phyloP scores from a whole-genome alignment of 2,329 filamentous ascomycete species.

The Tolypocladium ophioglossoides region DNA sequence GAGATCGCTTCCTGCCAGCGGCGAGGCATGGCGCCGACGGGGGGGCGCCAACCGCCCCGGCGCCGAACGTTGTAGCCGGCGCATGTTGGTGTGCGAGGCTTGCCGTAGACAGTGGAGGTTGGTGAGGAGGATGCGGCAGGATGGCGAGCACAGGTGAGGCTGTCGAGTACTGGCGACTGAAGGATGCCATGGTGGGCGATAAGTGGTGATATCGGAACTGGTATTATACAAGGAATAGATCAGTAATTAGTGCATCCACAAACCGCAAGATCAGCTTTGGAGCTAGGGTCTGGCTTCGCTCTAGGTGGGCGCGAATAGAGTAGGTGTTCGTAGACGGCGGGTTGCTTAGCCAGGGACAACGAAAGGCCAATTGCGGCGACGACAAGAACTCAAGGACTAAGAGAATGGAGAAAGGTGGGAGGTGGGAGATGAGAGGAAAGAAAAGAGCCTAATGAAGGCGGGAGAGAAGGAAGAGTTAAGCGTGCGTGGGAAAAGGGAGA shows the following conservation, averaged over 20 bases:
- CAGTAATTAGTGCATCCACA: conserved; percentile 21
- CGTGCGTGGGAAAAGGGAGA: not conserved
- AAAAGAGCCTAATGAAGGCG: not conserved
- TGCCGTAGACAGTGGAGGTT: conserved; percentile 19
- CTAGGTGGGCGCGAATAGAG: not conserved
- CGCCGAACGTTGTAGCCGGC: conserved; percentile 13
- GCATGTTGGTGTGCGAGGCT: conserved; percentile 16
- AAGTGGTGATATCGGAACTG: conserved; percentile 6
- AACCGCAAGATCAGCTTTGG: conserved; percentile 11
- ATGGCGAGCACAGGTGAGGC: conserved; percentile 35
- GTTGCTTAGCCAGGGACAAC: not conserved
- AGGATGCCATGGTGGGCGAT: conserved; percentile 29
- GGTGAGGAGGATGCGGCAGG: conserved; percentile 21
- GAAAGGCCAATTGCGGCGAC: not conserved
- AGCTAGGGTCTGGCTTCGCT: not conserved
- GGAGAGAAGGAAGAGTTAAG: not conserved
- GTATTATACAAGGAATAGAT: conserved; percentile 9
- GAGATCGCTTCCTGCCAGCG: conserved; percentile 61
- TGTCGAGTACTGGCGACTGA: conserved; percentile 28
- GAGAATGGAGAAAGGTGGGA: not conserved
- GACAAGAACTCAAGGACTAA: not conserved
- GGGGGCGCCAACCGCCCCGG: conserved; percentile 6
- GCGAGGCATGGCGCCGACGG: conserved; percentile 17
- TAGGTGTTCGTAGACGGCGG: not conserved
- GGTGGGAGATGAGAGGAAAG: not conserved